Evolutionary conservation across 1,284 basidiomycete species (phyloP), one percentile per base, ranked within the genome.

Genomic region (Sporisorium scitamineum): DNA sequence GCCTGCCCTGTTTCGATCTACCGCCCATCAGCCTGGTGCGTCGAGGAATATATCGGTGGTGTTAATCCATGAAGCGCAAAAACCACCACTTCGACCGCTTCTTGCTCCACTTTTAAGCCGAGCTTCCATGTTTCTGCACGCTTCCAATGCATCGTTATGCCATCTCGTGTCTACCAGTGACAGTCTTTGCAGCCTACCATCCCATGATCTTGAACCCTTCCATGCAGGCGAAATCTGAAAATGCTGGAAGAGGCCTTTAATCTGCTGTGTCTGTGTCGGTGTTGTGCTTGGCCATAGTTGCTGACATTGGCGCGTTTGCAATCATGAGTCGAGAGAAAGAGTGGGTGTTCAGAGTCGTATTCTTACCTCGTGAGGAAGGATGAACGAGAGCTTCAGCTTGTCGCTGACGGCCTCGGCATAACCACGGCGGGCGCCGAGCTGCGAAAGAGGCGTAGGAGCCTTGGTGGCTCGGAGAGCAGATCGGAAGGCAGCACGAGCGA

Each of bases 381-480:
- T 81, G 61, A 85, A 81, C 53, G 70, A 75, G 52, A 85, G 79
- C 77, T 80, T 78, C 41, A 85, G 77, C 78, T 85, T 82, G 66
- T 85, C 83, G 51, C 76, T 78, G 31, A 83, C 82, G 32, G 83
- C 84, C 73, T 85, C 84, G 58, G 84, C 84, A 61, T 85, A 85
- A 7, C 82, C 80, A 71, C 84, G 79, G 41, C 78, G 80, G 31
- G 80, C 80, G 51, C 80, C 80, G 54, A 69, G 54, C 64, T 69
- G 70, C 34, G 60, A 53, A 18, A 76, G 66, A n/a, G 74, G 59
- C 18, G 47, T 48, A 20, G 72, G 56, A 45, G 72, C 63, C 65
- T 69, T 72, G 37, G 61, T 53, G 57, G 63, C 74, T 41, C 70
- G 65, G 27, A 76, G 70, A 54, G 65, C 62, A 34, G 63, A 66